These are phyloP conservation scores for Carallia pectinifolia DNA, from an alignment of 345 rosid genomes.

Conservation along the genomic window DNA sequence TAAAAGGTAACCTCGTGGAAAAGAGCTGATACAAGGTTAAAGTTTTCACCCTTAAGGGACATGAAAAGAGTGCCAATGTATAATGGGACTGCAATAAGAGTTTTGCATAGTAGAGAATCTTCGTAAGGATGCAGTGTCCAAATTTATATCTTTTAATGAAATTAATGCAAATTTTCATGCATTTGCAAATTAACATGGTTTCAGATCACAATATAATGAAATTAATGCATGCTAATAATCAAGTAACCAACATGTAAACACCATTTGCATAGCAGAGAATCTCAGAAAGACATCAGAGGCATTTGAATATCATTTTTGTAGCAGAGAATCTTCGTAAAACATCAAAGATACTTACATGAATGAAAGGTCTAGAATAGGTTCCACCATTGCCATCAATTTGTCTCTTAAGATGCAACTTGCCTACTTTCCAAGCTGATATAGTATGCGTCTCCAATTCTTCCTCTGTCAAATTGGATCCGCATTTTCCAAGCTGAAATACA, in stretches of 20 bases:
- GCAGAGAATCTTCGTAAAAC: neutral
- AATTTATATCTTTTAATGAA: neutral
- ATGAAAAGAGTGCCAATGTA: no score
- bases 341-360: constrained; percentile 48
- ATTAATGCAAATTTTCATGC: no score
- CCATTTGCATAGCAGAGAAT: constrained; percentile 4
- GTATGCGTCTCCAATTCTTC: constrained; percentile 85
- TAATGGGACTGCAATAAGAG: no score
- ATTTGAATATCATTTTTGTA: no score
- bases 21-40: no score
- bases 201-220: no score
- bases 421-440: constrained; percentile 97
- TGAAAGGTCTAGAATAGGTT: constrained; percentile 46
- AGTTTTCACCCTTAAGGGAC: no score
- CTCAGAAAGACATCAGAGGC: no score
- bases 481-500: constrained; percentile 65
- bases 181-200: no score
- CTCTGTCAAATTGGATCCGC: constrained; percentile 82
- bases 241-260: neutral
- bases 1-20: neutral
- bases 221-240: neutral
- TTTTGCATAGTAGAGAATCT: no score
- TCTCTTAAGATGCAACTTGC: constrained; percentile 62
- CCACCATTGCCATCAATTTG: constrained; percentile 67
- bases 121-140: neutral